Base-by-base conservation (phyloP, 257 asterid species). In the Catharanthus roseus region DNA sequence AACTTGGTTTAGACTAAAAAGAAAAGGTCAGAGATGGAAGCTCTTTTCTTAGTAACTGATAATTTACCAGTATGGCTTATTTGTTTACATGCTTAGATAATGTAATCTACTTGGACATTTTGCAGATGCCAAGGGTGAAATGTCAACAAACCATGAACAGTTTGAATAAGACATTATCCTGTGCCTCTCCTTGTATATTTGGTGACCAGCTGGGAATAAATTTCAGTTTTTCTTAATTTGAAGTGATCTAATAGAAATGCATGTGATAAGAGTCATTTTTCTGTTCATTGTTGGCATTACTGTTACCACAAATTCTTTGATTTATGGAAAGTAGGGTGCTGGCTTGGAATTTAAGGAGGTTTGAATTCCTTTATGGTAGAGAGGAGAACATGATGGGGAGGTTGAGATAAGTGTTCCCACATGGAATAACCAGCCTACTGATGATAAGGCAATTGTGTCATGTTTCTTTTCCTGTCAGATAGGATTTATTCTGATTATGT, bases 291-390 rank as follows among this genome's bases (percentile, higher is more conserved):
- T 18, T 21, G 11, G n/a, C 28, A 21, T 68, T 65, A 33, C 64
- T 26, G 21, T 67, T 55, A 75, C 83, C 77, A 73, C 77, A 75
- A 81, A 79, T 33, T 77, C 31, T 62, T 81, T 81, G 86, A 72
- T 29, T 61, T n/a, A 80, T 79, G 73, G 71, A 75, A 57, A 85
- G 79, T 79, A 71, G 79, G 78, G 81, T 83, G 84, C 85, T 77
- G 77, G 82, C 82, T 70, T 68, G 85, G 88, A 80, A 75, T 78
- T 80, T 83, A 80, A 82, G 79, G 85, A 80, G 86, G 82, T 80
- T 31, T 78, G 80, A 83, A 78, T 85, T 54, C 84, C 68, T 74
- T 71, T 74, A 55, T 60, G 56, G 49, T 75, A 69, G 70, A 21
- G 72, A 41, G 71, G 77, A 53, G 74, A 62, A 60, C 79, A 29